phyloP scores from a whole-genome alignment of 768 basidiomycete genomes.

The Zangia roseola region DNA sequence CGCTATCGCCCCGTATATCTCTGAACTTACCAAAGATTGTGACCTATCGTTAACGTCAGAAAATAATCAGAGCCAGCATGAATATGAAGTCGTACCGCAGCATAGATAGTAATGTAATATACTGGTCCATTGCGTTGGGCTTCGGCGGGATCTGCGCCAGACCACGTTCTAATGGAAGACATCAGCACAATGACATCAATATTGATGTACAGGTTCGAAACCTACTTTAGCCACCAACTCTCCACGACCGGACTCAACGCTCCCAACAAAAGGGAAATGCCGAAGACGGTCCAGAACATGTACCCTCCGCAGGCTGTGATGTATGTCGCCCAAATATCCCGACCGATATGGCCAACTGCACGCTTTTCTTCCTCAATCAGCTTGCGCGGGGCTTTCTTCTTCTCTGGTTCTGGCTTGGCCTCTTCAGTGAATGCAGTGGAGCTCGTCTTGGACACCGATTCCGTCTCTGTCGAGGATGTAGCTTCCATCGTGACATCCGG shows the following conservation, averaged over 20 bases:
- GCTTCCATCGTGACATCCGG: constrained; percentile 13
- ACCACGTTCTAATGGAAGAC: constrained; percentile 49
- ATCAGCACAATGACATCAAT: constrained; percentile 24
- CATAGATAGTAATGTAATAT: constrained; percentile 60
- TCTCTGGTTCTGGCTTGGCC: constrained; percentile 37
- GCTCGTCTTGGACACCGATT: constrained; percentile 39
- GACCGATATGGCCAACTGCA: constrained; percentile 68
- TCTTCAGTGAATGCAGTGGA: constrained; percentile 42
- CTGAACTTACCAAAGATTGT: constrained; percentile 33
- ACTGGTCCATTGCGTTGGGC: constrained; percentile 42
- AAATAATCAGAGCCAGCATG: neutral
- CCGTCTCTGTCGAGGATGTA: constrained; percentile 22
- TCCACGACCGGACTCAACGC: constrained; percentile 67
- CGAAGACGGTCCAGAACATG: constrained; percentile 58
- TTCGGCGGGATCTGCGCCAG: constrained; percentile 43
- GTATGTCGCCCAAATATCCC: constrained; percentile 65
- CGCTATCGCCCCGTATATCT: neutral
- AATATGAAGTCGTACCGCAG: constrained; percentile 41
- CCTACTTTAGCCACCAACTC: constrained; percentile 67
- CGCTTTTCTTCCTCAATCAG: constrained; percentile 82
- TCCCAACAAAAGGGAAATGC: constrained; percentile 49
- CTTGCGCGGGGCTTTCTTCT: constrained; percentile 71
- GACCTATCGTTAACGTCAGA: constrained; percentile 33
- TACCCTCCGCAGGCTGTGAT: constrained; percentile 49
- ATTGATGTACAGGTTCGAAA: neutral